Percentiles rank a stretch among this genome's conserved stretches.
Conservation (phyloP, 495 filamentous ascomycete genomes). For the Lasiosphaeriaceae sp. region DNA sequence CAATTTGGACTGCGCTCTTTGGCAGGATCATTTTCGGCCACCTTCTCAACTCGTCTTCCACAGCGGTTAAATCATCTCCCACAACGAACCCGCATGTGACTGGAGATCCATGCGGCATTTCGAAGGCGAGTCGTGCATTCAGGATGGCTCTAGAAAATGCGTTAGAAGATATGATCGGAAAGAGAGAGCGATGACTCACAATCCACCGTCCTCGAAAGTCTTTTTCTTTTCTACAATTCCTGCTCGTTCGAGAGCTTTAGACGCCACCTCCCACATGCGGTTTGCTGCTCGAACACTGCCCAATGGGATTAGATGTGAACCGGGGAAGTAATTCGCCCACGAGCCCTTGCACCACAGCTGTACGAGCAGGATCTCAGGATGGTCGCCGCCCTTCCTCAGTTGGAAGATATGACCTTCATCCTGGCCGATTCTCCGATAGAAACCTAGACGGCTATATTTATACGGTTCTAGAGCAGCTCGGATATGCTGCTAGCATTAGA, state of each 20-base stretch:
- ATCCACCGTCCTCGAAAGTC: neutral
- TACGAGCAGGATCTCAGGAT: conserved; percentile 2
- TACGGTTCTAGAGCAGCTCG: too few relatives aligned
- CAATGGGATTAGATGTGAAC: neutral
- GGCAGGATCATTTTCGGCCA: neutral
- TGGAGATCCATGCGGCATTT: neutral
- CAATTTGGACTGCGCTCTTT: neutral
- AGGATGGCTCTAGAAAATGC: conserved; percentile 2
- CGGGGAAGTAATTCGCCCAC: neutral
- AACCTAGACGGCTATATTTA: too few relatives aligned
- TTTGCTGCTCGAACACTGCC: conserved; percentile 5
- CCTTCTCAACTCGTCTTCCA: neutral
- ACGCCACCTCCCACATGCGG: neutral
- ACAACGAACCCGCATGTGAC: conserved; percentile 2
- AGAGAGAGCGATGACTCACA: conserved; percentile 1
- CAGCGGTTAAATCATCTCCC: neutral
- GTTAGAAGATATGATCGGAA: conserved; percentile 2
- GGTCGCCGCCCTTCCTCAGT: neutral
- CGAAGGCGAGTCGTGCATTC: conserved; percentile 2
- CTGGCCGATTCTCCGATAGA: too few relatives aligned
- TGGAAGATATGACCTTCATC: conserved; percentile 3
- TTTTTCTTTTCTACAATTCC: neutral
- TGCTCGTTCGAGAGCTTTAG: conserved; percentile 1
- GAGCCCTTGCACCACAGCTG: neutral
- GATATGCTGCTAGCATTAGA: too few relatives aligned